Evolutionary conservation across 345 rosid species (phyloP), one percentile per base, ranked within the genome.

Genomic region (Psidium friedrichsthalianum): DNA sequence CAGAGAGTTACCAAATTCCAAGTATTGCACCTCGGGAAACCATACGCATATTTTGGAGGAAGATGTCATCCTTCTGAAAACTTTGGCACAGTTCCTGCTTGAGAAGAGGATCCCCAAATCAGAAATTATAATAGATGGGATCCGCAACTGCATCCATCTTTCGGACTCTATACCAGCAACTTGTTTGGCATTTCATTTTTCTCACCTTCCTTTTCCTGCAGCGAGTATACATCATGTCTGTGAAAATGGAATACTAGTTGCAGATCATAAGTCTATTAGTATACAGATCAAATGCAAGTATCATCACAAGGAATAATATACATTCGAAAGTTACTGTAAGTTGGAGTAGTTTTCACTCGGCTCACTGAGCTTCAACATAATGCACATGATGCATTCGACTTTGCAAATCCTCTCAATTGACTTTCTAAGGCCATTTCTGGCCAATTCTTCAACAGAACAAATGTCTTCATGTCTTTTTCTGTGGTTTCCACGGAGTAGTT

Each of bases 181-280:
- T 93, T 89, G 90, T 87, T 86, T 16, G 91, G 85, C 36, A 88
- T 91, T 88, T 92, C 86, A 20, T 88, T 83, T 82, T 92, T 92
- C 64, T 76, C 85, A 74, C 85, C 85, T 57, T 85, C 91, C 89
- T 91, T 90, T 85, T 86, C 93, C 95, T 92, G 93, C 89, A 85
- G 29, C 42, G 27, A 18, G 27, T 6, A 10, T 85, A 83, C 51
- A 84, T 49, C 55, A 82, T 57, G 80, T 85, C 57, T 27, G 42
- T 74, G 18, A 74, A 74, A 74, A 80, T 80, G 47, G 82, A 80
- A 49, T 52, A 21, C 51, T 80, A 25, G 47, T 20, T 51, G 52
- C 51, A 56, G 9, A 82, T 8, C 44, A 56, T 25, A 54, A 82
- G 42, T 42, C 58, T 54, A 0, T 52, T 49, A 82, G 13, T 12